Conservation (phyloP, 495 filamentous ascomycete species). For the Endocarpon pusillum region DNA sequence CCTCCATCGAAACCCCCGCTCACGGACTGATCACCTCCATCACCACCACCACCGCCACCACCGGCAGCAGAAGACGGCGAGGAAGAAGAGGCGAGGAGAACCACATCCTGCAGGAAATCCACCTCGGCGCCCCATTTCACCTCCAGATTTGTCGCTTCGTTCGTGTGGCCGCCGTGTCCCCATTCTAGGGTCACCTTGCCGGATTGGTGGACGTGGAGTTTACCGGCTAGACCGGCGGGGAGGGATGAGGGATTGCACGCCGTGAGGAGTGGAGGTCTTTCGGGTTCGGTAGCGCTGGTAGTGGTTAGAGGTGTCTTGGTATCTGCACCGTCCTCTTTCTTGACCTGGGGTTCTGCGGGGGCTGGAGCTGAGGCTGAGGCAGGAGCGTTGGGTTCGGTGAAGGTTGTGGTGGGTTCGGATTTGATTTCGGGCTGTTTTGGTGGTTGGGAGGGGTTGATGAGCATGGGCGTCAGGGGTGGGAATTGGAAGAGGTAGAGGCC, state of each 20-base stretch:
- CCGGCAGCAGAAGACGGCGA: too few species aligned
- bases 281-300: conserved; percentile 6
- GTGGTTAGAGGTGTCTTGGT: conserved; percentile 18
- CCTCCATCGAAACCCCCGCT: conserved; percentile 11
- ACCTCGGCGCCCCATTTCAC: conserved; percentile 25
- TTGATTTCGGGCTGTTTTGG: conserved; percentile 6
- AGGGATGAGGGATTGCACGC: conserved; percentile 23
- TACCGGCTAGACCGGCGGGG: conserved; percentile 38
- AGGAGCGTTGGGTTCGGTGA: conserved; percentile 2
- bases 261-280: conserved; percentile 16
- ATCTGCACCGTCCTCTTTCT: conserved; percentile 17
- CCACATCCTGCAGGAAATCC: conserved; percentile 28
- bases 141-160: conserved; percentile 29
- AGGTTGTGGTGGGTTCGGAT: conserved; percentile 3
- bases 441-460: conserved; percentile 17
- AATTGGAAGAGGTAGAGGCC: conserved; percentile 38
- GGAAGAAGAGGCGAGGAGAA: conserved; percentile 23
- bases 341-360: conserved; percentile 12
- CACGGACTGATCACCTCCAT: conserved; percentile 7
- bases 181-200: conserved; percentile 31
- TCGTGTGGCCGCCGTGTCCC: conserved; percentile 15
- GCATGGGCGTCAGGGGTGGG: conserved; percentile 35
- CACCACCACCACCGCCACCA: too few species aligned
- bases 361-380: conserved; percentile 2
- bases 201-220: conserved; percentile 34